phyloP scores from a whole-genome alignment of 2,329 filamentous ascomycete species.

The Curvularia verruculosa region DNA sequence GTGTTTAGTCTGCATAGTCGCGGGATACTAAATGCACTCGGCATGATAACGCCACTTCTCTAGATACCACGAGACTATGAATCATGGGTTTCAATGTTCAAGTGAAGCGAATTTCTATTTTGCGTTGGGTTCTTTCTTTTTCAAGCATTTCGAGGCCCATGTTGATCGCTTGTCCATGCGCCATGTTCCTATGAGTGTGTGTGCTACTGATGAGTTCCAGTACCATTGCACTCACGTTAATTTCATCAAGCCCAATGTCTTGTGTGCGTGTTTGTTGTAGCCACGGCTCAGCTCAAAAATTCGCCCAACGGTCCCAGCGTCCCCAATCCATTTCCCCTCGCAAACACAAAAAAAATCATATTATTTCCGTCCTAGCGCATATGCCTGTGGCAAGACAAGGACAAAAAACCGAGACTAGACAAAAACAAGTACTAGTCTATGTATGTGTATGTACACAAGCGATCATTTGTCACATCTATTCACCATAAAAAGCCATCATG shows the following conservation, averaged over 20 bases:
- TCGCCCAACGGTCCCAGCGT: no score
- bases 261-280: no score
- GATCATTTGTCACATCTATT: not conserved
- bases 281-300: no score
- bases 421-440: not conserved
- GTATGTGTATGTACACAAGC: not conserved
- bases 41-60: conserved; percentile 46
- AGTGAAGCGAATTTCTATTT: conserved; percentile 23
- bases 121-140: not conserved
- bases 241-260: not conserved
- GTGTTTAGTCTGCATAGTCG: conserved; percentile 49
- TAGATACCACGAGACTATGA: conserved; percentile 51
- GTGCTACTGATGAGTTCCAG: not conserved
- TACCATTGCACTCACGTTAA: not conserved
- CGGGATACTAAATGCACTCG: conserved; percentile 47
- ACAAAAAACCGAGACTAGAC: not conserved
- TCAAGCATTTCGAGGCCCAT: not conserved
- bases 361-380: not conserved
- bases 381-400: not conserved
- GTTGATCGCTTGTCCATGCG: not conserved
- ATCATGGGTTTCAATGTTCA: conserved; percentile 42
- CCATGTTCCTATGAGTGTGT: not conserved
- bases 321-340: no score
- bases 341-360: not conserved
- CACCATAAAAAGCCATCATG: not conserved